Base-by-base conservation (phyloP, 2,329 filamentous ascomycete species). In the Arthrinium puccinioides region DNA sequence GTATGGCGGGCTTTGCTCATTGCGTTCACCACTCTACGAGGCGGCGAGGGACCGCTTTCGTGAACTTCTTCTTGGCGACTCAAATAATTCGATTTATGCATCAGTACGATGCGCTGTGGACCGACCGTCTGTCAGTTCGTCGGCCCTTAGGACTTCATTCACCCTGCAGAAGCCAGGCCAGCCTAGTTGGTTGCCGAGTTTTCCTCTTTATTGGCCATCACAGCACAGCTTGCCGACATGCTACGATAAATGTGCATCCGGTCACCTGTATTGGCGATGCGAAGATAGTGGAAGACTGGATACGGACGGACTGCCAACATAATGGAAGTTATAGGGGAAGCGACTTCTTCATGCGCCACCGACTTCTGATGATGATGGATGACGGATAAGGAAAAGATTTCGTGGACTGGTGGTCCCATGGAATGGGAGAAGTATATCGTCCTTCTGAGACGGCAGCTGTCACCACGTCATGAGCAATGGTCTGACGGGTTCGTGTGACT, bases 281-380 rank as follows among this genome's bases (percentile, higher is more conserved):
- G 8, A 33, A 15, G 21, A 33, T 33, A 33, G 24, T 11, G 31
- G 31, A 33, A 9, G 18, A 33, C n/a, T 23, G 21, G 20, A 23
- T 15, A 23, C 24, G 21, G 31, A 15, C 31, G 10, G 31, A 21
- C 31, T n/a, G 21, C 31, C 4, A 21, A 18, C n/a, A 16, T 21
- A 21, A n/a, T 24, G n/a, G 9, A 33, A 9, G 20, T n/a, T n/a
- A n/a, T n/a, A n/a, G 9, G 31, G 31, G 11, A 15, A 14, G 9
- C 11, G n/a, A n/a, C 23, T 36, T 36, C 13, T 24, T 21, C 18
- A 25, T 21, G 24, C n/a, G 31, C 15, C 33, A 16, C 20, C 24
- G 15, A 21, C 20, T 21, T 26, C 33, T 28, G 33, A 28, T 25
- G 33, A 36, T 36, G 33, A 36, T 4, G 25, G 25, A 36, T 27